Base-by-base conservation (phyloP, 2,329 filamentous ascomycete species). In the Sporothrix protearum region DNA sequence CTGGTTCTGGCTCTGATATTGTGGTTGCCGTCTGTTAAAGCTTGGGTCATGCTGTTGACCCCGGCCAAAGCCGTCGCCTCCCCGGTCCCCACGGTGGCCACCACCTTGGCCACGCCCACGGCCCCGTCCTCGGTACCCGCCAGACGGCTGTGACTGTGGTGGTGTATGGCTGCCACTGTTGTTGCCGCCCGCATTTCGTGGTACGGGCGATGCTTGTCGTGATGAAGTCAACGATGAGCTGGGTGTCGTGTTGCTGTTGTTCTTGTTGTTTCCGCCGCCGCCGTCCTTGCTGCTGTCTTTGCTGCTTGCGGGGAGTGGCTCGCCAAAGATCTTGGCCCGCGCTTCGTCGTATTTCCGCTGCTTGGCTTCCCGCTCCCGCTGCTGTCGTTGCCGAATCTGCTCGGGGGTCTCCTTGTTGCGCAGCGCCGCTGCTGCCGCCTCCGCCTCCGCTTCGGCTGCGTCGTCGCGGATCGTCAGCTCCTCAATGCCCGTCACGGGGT, bases 341-440 rank as follows among this genome's bases (percentile, higher is more conserved):
- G 90, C 92, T 82, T 97, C 94, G 73, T 96, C 92, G 79, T 97
- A 97, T 73, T 92, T 91, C 71, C 89, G 89, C 82, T 97, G 92
- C 83, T 96, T 97, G 82, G 97, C 94, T 78, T 96, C 94, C 10
- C 89, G 87, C 76, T 97, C 93, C 66, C 87, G 86, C 78, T 93
- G 89, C 69, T 94, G 92, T 77, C 91, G 91, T 30, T 89, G 87
- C 73, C 92, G 89, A 45, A 94, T 87, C 82, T 97, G 91, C 76
- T 95, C 92, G 3, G 91, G 87, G 0, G 88, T 91, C 57, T 88
- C 87, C 76, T 89, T 88, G 25, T 85, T 83, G 74, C 88, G 87
- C 70, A 89, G 87, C 33, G 90, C 88, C 68, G 91, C 88, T 22
- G 89, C 91, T 39, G 92, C 90, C 12, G 90, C 89, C 71, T 89